phyloP scores from a whole-genome alignment of 441 rosid genomes.

The Pelargonium myrrhifolium region DNA sequence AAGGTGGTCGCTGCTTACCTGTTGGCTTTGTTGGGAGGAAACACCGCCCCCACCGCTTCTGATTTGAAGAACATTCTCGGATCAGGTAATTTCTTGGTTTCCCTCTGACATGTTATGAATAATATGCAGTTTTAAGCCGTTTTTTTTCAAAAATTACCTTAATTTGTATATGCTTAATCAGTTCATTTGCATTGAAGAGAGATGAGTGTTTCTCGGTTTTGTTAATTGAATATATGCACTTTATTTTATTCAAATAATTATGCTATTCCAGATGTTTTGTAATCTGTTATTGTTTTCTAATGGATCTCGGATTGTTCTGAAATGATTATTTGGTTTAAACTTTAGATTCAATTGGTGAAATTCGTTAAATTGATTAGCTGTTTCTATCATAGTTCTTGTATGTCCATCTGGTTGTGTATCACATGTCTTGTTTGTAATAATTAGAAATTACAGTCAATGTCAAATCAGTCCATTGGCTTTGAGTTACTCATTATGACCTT shows the following conservation, averaged over 20 bases:
- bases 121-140: neutral
- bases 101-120: neutral
- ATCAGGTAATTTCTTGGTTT: slow-evolving; percentile 34
- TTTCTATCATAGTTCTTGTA: neutral
- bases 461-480: neutral
- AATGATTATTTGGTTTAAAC: no score
- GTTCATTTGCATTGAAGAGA: no score
- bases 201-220: no score
- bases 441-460: neutral
- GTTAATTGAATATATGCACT: no score
- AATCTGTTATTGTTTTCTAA: neutral
- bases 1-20: slow-evolving; percentile 62
- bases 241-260: no score
- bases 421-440: neutral
- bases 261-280: no score
- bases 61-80: slow-evolving; percentile 61
- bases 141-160: no score
- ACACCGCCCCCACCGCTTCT: slow-evolving; percentile 51
- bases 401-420: neutral
- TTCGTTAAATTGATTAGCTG: neutral
- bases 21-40: slow-evolving; percentile 85
- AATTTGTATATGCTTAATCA: no score
- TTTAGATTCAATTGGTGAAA: neutral
- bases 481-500: neutral
- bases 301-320: neutral